A percentile compares a stretch with the other conserved stretches of the same genome.
Evolutionary conservation across 2,329 filamentous ascomycete species (phyloP).

Genomic region (Mariannaea elegans): DNA sequence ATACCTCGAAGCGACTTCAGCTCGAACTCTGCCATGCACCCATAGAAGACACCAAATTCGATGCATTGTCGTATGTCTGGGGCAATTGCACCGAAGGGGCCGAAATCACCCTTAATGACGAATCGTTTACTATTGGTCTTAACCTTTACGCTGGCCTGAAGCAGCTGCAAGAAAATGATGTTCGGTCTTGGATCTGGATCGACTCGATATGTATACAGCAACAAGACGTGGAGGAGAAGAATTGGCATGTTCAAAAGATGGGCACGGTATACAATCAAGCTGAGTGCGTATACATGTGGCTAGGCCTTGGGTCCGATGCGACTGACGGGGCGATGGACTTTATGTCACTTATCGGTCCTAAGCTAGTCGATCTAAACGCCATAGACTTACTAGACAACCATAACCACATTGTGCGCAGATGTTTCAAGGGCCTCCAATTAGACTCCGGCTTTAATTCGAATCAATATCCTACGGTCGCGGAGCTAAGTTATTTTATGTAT

Average conservation of each 20-base stretch:
- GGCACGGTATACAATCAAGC: constrained; percentile 25
- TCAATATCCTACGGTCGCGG: not conserved
- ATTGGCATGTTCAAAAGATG: constrained; percentile 30
- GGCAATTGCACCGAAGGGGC: constrained; percentile 1
- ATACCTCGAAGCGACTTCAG: not conserved
- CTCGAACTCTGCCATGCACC: constrained; percentile 25
- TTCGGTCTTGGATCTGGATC: constrained; percentile 32
- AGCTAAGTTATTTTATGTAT: not conserved
- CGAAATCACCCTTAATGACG: constrained; percentile 10
- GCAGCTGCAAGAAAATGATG: constrained; percentile 8
- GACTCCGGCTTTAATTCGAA: not conserved
- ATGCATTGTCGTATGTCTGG: constrained; percentile 35
- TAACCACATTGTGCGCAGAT: not conserved
- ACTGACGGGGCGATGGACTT: constrained; percentile 23
- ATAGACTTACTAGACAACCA: not conserved
- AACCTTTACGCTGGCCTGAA: constrained; percentile 22
- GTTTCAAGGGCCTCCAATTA: not conserved
- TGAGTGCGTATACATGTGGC: constrained; percentile 29
- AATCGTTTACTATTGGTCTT: not conserved
- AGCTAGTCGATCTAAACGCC: not conserved
- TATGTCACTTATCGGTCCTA: constrained; percentile 10
- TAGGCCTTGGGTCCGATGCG: constrained; percentile 17
- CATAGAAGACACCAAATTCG: constrained; percentile 13
- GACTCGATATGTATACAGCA: constrained; percentile 37
- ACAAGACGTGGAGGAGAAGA: constrained; percentile 27